These are phyloP conservation scores for Chalciporus pseudorubinellus DNA, from an alignment of 768 basidiomycete genomes.

Conservation along the genomic window DNA sequence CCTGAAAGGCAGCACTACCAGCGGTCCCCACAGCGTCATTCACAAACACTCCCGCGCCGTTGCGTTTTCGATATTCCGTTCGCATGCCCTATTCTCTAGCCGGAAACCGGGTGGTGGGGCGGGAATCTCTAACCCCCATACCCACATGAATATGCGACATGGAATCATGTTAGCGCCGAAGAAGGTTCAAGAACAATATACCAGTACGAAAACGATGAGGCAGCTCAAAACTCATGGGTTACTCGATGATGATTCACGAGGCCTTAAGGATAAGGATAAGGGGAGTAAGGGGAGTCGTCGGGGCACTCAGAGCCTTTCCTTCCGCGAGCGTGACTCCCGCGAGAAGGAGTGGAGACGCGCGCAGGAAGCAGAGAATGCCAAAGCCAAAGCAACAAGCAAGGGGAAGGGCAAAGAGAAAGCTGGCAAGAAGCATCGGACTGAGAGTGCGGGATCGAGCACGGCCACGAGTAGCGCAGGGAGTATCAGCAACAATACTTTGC, in stretches of 20 bases:
- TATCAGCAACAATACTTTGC: constrained; percentile 5
- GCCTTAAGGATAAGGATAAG: constrained; percentile 18
- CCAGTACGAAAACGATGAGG: constrained; percentile 70
- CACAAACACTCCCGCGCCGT: constrained; percentile 80
- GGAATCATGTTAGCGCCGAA: constrained; percentile 67
- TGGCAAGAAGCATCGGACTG: constrained; percentile 30
- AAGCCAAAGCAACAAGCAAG: constrained; percentile 26
- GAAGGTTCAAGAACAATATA: constrained; percentile 76
- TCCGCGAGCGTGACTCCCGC: constrained; percentile 19
- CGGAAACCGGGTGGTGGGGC: constrained; percentile 12
- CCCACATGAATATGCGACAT: constrained; percentile 28
- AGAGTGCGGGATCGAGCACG: constrained; percentile 32
- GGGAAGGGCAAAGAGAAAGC: constrained; percentile 31
- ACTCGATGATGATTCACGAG: constrained; percentile 44
- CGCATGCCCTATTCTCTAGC: constrained; percentile 38
- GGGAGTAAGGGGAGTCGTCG: constrained; percentile 16
- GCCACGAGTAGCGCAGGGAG: constrained; percentile 33
- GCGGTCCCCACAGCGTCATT: constrained; percentile 64
- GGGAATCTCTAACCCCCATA: constrained; percentile 11
- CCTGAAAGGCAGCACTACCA: constrained; percentile 38
- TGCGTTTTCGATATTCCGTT: constrained; percentile 77
- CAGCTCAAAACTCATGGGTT: constrained; percentile 67
- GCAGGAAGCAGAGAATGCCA: constrained; percentile 18
- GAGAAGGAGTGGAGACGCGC: constrained; percentile 24
- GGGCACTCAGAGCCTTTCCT: constrained; percentile 10